phyloP scores from a whole-genome alignment of 208 protist genomes.

The Leishmania arabica region DNA sequence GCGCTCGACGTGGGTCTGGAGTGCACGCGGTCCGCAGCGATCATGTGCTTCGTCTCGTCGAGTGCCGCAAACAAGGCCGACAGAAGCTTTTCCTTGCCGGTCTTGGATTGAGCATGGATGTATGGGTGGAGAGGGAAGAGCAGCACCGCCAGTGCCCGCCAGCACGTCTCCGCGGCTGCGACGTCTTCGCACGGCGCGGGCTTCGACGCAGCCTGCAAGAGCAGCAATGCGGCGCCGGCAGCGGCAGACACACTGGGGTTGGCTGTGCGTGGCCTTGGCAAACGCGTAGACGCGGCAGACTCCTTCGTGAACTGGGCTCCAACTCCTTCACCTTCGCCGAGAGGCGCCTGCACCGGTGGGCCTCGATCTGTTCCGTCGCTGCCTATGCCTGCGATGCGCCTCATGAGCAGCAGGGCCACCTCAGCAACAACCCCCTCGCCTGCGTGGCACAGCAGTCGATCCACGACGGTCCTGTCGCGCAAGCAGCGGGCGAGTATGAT shows the following conservation, averaged over 20 bases:
- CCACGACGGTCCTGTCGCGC: constrained; percentile 43
- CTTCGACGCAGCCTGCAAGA: not conserved
- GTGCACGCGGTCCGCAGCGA: not conserved
- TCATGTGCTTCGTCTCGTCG: constrained; percentile 1
- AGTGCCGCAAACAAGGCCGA: constrained; percentile 34
- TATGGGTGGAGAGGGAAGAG: constrained; percentile 39
- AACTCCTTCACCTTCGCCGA: not conserved
- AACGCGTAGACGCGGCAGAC: not conserved
- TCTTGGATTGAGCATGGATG: constrained; percentile 30
- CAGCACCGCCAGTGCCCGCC: constrained; percentile 52
- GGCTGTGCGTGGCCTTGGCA: not conserved
- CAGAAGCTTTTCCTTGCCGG: constrained; percentile 48
- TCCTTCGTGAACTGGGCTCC: not conserved
- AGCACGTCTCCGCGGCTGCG: constrained; percentile 30
- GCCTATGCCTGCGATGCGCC: constrained; percentile 1
- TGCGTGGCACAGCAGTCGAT: constrained; percentile 49
- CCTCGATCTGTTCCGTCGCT: not conserved
- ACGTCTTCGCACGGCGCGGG: not conserved
- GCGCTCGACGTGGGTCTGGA: not conserved
- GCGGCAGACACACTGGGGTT: not conserved
- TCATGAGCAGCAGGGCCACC: constrained; percentile 31
- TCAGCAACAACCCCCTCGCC: constrained; percentile 22
- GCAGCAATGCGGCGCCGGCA: not conserved
- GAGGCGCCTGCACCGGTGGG: not conserved
- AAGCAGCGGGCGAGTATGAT: constrained; percentile 50